Evolutionary conservation across 2,329 filamentous ascomycete species (phyloP).

Genomic region (Clonostachys sp.): DNA sequence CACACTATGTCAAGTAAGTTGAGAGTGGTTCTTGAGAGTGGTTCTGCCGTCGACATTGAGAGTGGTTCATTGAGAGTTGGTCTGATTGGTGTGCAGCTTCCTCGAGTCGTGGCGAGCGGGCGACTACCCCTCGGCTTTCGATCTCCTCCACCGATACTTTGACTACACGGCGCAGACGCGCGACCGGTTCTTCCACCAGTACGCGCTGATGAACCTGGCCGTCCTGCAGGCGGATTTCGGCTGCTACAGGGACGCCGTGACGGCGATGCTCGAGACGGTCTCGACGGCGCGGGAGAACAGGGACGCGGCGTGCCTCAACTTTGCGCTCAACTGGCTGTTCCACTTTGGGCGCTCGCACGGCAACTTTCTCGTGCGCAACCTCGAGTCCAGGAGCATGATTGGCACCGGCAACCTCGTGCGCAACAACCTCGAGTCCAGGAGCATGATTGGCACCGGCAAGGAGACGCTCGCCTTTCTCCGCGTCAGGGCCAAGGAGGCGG

Average conservation of each 20-base stretch:
- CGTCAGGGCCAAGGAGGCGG: constrained; percentile 77
- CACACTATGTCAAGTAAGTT: constrained; percentile 67
- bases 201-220: constrained; percentile 87
- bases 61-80: not conserved
- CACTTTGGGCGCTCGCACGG: constrained; percentile 90
- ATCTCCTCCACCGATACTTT: constrained; percentile 90
- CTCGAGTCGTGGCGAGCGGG: constrained; percentile 89
- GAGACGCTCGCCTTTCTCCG: constrained; percentile 83
- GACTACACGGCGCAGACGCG: constrained; percentile 89
- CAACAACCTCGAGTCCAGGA: constrained; percentile 65
- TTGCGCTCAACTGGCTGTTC: constrained; percentile 92
- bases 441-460: constrained; percentile 71
- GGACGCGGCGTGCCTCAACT: constrained; percentile 89
- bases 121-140: constrained; percentile 85
- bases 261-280: constrained; percentile 91
- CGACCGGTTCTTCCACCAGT: constrained; percentile 86
- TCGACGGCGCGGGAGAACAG: constrained; percentile 91
- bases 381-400: constrained; percentile 68
- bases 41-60: too few relatives aligned
- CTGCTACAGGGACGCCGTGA: constrained; percentile 83
- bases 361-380: constrained; percentile 66
- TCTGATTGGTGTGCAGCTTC: constrained; percentile 54
- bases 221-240: constrained; percentile 95
- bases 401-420: constrained; percentile 75
- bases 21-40: too few relatives aligned